Conservation (phyloP, 106 monocot genomes). For the Triglochin maritima region DNA sequence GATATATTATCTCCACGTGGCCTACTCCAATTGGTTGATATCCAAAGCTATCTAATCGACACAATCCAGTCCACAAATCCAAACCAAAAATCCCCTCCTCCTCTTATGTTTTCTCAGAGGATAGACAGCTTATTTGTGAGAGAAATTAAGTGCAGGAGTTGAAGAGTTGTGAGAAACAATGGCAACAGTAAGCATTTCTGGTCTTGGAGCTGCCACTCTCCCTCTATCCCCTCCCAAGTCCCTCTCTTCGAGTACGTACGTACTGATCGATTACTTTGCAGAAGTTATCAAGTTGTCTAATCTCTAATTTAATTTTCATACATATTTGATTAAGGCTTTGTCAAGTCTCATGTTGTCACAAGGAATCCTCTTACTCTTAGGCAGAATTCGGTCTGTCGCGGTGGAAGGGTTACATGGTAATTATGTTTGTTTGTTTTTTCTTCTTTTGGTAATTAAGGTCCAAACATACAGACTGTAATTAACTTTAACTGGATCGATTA, state of each 20-base stretch:
- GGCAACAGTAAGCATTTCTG: conserved; percentile 38
- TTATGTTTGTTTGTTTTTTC: not conserved
- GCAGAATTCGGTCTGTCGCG: conserved; percentile 9
- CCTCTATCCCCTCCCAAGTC: conserved; percentile 15
- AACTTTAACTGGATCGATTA: not conserved
- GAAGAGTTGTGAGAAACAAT: conserved; percentile 26
- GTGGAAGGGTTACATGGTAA: conserved; percentile 73
- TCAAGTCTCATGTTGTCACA: conserved; percentile 31
- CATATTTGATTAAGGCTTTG: conserved; percentile 25
- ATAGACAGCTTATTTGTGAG: not conserved
- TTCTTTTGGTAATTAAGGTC: not conserved
- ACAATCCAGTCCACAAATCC: not conserved
- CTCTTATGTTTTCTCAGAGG: not conserved
- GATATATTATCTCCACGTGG: not conserved
- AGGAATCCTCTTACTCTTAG: conserved; percentile 50
- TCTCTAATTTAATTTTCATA: too few species aligned
- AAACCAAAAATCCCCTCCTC: not conserved
- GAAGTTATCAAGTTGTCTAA: not conserved
- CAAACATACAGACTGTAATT: not conserved
- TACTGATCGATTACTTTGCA: too few species aligned
- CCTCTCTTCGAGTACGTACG: conserved; percentile 1
- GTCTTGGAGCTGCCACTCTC: conserved; percentile 27
- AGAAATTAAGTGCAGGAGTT: not conserved
- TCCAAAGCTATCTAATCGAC: not conserved
- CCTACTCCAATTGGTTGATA: not conserved